Percentiles rank a stretch among this genome's conserved stretches.
phyloP scores from a whole-genome alignment of 352 stramenopile species.

The Pythium graminicola region DNA sequence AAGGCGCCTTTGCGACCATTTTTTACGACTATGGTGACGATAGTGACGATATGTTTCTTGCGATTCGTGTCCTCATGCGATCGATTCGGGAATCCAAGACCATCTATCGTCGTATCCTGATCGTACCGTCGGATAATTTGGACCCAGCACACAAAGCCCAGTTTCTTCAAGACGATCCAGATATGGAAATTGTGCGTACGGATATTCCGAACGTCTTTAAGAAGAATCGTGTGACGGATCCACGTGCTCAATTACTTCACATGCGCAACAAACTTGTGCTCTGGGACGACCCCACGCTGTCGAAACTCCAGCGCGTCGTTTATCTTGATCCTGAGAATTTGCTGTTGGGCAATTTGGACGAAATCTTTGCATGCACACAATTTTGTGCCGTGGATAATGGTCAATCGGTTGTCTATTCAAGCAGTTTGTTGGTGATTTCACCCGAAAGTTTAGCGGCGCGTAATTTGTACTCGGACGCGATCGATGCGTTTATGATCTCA shows the following conservation, averaged over 20 bases:
- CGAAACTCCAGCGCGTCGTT: constrained; percentile 56
- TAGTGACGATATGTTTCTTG: constrained; percentile 52
- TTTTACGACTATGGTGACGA: constrained; percentile 62
- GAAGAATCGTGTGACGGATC: constrained; percentile 48
- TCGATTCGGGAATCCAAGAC: constrained; percentile 63
- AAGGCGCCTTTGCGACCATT: constrained; percentile 61
- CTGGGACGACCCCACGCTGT: constrained; percentile 68
- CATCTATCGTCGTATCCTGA: constrained; percentile 60
- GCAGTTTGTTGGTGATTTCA: constrained; percentile 73
- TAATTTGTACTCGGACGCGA: constrained; percentile 75
- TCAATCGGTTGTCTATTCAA: constrained; percentile 76
- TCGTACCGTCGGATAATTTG: constrained; percentile 63
- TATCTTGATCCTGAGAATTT: constrained; percentile 79
- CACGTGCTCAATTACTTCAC: constrained; percentile 64
- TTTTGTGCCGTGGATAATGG: constrained; percentile 81
- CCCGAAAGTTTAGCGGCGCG: constrained; percentile 57
- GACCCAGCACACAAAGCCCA: constrained; percentile 26
- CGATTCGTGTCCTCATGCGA: constrained; percentile 60
- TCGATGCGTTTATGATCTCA: constrained; percentile 81
- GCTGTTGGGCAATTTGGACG: constrained; percentile 69
- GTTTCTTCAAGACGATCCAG: constrained; percentile 48
- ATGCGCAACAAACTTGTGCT: constrained; percentile 80
- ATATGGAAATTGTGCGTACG: constrained; percentile 56
- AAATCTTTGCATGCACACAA: constrained; percentile 73
- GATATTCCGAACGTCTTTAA: constrained; percentile 67